Conservation (phyloP, 1,284 basidiomycete genomes). For the Microbotryomycetes sp. region DNA sequence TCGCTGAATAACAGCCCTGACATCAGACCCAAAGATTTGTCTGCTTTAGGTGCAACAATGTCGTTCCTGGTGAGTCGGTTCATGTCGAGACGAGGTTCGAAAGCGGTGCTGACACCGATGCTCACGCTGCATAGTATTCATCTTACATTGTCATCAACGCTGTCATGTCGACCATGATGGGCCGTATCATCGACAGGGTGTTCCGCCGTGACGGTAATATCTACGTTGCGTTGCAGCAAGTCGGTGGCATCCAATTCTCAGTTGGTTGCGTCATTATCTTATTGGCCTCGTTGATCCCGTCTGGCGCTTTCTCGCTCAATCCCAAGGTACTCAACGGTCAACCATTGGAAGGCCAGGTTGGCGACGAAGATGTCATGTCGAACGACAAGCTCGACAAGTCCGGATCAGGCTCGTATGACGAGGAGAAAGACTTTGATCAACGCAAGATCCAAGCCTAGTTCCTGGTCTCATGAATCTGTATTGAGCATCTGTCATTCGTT, state of each 20-base stretch:
- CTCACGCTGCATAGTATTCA: too few species aligned
- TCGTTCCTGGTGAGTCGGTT: slow-evolving; percentile 37
- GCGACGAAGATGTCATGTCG: not conserved
- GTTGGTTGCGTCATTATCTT: slow-evolving; percentile 42
- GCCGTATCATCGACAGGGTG: slow-evolving; percentile 41
- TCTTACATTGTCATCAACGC: slow-evolving; percentile 40
- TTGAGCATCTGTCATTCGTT: too few species aligned
- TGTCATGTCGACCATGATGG: slow-evolving; percentile 42
- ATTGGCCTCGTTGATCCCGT: slow-evolving; percentile 41
- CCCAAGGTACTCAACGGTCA: slow-evolving; percentile 39
- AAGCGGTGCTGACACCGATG: too few species aligned
- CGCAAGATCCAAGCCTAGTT: too few species aligned
- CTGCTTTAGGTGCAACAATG: slow-evolving; percentile 44
- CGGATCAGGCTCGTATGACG: not conserved
- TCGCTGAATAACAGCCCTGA: slow-evolving; percentile 39
- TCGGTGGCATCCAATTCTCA: slow-evolving; percentile 38
- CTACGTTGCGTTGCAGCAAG: slow-evolving; percentile 33
- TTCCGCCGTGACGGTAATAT: slow-evolving; percentile 29
- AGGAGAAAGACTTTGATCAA: not conserved
- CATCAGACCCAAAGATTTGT: slow-evolving; percentile 40
- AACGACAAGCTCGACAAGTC: not conserved
- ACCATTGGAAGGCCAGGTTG: slow-evolving; percentile 23
- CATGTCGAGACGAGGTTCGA: slow-evolving; percentile 18
- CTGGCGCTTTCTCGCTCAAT: slow-evolving; percentile 42
- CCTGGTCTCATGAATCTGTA: too few species aligned